Conservation (phyloP, 2,329 filamentous ascomycete species). For the Ophiognomonia clavigignenti-juglandacearum region DNA sequence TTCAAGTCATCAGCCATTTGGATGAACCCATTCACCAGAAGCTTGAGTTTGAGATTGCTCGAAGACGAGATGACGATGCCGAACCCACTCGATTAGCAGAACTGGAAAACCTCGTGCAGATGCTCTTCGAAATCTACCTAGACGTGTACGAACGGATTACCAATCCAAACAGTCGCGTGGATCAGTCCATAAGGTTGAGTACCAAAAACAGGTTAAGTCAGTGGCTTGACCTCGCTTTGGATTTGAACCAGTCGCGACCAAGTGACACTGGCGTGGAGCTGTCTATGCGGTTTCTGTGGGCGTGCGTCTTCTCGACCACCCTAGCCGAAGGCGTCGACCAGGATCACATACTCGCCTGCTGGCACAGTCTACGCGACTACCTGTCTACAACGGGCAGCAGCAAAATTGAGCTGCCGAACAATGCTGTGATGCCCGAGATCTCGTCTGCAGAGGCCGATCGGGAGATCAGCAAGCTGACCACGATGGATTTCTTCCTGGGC, state of each 20-base stretch:
- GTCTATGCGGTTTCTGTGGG: conserved; percentile 53
- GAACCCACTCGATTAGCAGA: conserved; percentile 19
- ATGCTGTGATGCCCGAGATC: conserved; percentile 81
- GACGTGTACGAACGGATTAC: conserved; percentile 56
- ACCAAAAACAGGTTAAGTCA: conserved; percentile 45
- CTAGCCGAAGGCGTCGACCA: conserved; percentile 47
- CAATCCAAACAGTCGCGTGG: conserved; percentile 50
- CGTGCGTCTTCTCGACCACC: conserved; percentile 48
- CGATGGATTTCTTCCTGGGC: conserved; percentile 91
- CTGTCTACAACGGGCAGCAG: conserved; percentile 35
- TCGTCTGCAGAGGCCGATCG: conserved; percentile 79
- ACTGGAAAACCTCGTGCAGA: conserved; percentile 45
- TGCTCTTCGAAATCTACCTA: conserved; percentile 58
- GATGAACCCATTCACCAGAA: conserved; percentile 49
- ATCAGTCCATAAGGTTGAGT: conserved; percentile 41
- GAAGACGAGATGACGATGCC: conserved; percentile 9
- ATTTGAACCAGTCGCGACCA: conserved; percentile 34
- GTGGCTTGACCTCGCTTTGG: conserved; percentile 48
- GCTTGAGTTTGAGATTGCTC: conserved; percentile 37
- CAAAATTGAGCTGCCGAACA: conserved; percentile 69
- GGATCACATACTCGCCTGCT: conserved; percentile 54
- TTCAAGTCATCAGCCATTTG: conserved; percentile 49
- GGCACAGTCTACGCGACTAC: conserved; percentile 52
- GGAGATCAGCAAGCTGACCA: conserved; percentile 87
- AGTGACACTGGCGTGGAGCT: conserved; percentile 32